Evolutionary conservation across 495 filamentous ascomycete species (phyloP).

Genomic region (Neurospora intermedia): DNA sequence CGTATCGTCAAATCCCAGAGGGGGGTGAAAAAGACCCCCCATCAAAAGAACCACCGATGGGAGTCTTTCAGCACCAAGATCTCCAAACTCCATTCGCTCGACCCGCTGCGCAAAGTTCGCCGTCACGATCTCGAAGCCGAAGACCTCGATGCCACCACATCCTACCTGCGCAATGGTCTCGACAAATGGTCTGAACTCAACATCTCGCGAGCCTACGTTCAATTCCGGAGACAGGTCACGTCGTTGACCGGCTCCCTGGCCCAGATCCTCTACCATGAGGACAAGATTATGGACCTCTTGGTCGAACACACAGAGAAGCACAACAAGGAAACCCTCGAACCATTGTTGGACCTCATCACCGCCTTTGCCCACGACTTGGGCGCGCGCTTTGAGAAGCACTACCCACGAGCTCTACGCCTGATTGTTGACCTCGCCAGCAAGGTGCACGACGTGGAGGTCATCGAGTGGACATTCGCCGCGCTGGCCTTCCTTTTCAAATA

Average conservation of each 20-base stretch:
- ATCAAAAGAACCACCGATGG: conserved; percentile 75
- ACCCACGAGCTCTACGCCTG: conserved; percentile 56
- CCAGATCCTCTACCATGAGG: conserved; percentile 79
- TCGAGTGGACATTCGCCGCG: conserved; percentile 94
- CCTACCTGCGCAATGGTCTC: conserved; percentile 71
- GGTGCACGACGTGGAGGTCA: conserved; percentile 55
- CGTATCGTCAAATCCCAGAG: conserved; percentile 56
- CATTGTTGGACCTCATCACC: conserved; percentile 69
- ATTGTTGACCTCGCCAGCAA: conserved; percentile 44
- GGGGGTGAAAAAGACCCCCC: conserved; percentile 55
- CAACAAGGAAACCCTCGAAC: conserved; percentile 69
- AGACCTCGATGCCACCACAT: conserved; percentile 55
- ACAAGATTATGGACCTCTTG: conserved; percentile 69
- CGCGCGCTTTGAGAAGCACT: conserved; percentile 78
- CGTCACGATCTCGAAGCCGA: conserved; percentile 69
- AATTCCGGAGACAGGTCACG: conserved; percentile 60
- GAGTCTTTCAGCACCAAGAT: conserved; percentile 90
- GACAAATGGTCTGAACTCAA: conserved; percentile 89
- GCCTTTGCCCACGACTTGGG: conserved; percentile 91
- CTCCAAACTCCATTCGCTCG: conserved; percentile 74
- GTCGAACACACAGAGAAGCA: conserved; percentile 65
- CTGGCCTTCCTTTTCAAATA: conserved; percentile 97
- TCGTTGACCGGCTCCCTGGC: conserved; percentile 80
- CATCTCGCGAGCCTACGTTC: conserved; percentile 64
- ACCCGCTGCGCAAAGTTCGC: conserved; percentile 79